Base-by-base conservation (phyloP, 1,284 basidiomycete genomes). In the Tranzscheliella williamsii region DNA sequence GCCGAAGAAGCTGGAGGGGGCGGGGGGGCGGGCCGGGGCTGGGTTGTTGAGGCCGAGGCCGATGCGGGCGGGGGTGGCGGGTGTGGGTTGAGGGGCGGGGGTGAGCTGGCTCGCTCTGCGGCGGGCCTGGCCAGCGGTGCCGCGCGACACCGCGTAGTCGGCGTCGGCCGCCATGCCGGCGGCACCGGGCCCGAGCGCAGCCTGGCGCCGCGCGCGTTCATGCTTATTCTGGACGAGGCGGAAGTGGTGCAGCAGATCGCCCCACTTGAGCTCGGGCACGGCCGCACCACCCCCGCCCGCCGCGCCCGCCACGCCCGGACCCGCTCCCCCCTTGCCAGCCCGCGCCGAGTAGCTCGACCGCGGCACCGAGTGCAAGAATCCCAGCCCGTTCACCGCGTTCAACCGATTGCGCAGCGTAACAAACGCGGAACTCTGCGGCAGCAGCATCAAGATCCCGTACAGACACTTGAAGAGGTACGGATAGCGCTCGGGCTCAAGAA, bases 391-490 rank as follows among this genome's bases (percentile, higher is more conserved):
- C 34, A 98, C 91, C 2, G 93, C 92, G 63, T 89, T 92, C 26
- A 99, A 80, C 26, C 95, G 86, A 78, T 96, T 96, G 27, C 94
- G 85, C 15, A 99, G 82, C 1, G 94, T 96, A 5, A 93, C 86
- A 75, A 99, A 99, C 1, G 95, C 95, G 30, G 88, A 88, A 75
- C 91, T 95, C 80, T 99, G 95, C 1, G 95, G 95, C 8, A 99
- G 81, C 44, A 98, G 83, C 95, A 99, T 99, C 61, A 99, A 82
- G 12, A 99, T 82, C 1, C 95, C 95, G 75, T 98, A 99, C 6
- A 99, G 82, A 69, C 93, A 96, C 78, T 99, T 99, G 83, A 94
- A 93, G 18, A 99, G 82, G 79, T 90, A 90, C 0, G 95, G 94
- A 75, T 97, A 87, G 84, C 87, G 86, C 66, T 98, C 94, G 5